phyloP scores from a whole-genome alignment of 164 flowering plant species.

The Malania oleifera region DNA sequence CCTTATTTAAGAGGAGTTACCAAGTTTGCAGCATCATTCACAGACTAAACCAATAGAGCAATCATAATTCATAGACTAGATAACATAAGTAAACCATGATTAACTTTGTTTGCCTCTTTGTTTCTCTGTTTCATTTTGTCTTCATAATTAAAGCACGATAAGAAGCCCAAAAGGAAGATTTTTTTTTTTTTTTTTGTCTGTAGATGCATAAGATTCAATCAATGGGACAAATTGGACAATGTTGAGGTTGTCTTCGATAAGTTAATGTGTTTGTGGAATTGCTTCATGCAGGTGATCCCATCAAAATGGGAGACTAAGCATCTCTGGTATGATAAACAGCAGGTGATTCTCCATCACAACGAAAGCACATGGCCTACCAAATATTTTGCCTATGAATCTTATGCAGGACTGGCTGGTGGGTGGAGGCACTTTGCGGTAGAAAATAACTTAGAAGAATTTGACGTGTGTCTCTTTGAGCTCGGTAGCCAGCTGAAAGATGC shows the following conservation, averaged over 20 bases:
- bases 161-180: no score
- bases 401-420: slow-evolving; percentile 24
- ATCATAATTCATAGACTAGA: no score
- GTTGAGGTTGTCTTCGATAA: no score
- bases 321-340: slow-evolving; percentile 11
- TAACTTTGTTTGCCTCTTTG: not conserved
- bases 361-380: slow-evolving; percentile 20
- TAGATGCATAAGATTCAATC: no score
- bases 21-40: no score
- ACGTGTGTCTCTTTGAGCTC: slow-evolving; percentile 31
- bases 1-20: no score
- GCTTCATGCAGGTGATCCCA: slow-evolving; percentile 26
- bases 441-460: slow-evolving; percentile 27
- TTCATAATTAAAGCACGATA: no score
- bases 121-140: not conserved
- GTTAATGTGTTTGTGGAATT: not conserved
- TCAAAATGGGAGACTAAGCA: slow-evolving; percentile 17
- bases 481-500: slow-evolving; percentile 8
- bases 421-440: slow-evolving; percentile 33
- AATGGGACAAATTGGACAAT: no score
- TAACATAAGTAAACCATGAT: no score
- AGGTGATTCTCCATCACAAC: slow-evolving; percentile 19
- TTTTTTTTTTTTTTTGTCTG: no score
- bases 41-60: no score
- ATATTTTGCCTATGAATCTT: slow-evolving; percentile 1